A percentile compares a stretch with the other conserved stretches of the same genome.
Evolutionary conservation across 345 rosid species (phyloP).

Genomic region (Salix purpurea): DNA sequence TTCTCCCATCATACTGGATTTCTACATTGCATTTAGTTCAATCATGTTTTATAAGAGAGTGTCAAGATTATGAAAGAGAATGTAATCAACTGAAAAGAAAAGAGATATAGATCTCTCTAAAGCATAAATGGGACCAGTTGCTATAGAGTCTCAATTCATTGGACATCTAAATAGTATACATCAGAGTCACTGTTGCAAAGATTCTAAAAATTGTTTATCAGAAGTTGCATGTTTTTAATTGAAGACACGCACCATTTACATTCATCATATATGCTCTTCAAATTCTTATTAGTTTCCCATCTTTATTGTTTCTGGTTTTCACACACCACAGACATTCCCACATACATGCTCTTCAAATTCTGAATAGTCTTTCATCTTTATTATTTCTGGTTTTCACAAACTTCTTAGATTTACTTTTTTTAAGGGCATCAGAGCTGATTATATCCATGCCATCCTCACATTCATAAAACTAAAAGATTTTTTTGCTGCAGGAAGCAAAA

Average conservation of each 20-base stretch:
- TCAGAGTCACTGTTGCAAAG: not conserved
- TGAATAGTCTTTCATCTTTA: not conserved
- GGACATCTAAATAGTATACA: not conserved
- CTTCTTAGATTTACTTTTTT: not conserved
- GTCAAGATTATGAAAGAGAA: not conserved
- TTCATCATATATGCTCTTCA: not conserved
- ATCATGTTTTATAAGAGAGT: not conserved
- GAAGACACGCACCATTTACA: not conserved
- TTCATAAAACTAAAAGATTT: not conserved
- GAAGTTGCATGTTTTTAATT: not conserved
- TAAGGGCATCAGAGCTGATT: not conserved
- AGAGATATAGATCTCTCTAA: not conserved
- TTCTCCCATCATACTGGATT: not conserved
- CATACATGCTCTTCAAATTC: not conserved
- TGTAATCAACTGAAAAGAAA: not conserved
- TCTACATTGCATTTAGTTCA: not conserved
- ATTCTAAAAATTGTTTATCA: not conserved
- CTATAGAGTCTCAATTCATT: not conserved
- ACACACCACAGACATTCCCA: not conserved
- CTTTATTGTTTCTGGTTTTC: not conserved
- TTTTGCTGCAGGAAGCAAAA: slow-evolving; percentile 22
- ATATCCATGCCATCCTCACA: not conserved
- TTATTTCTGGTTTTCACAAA: not conserved
- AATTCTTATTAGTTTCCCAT: not conserved
- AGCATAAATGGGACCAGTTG: not conserved